These are phyloP conservation scores for Casuarina glauca DNA, from an alignment of 306 rosid genomes.

Conservation along the genomic window DNA sequence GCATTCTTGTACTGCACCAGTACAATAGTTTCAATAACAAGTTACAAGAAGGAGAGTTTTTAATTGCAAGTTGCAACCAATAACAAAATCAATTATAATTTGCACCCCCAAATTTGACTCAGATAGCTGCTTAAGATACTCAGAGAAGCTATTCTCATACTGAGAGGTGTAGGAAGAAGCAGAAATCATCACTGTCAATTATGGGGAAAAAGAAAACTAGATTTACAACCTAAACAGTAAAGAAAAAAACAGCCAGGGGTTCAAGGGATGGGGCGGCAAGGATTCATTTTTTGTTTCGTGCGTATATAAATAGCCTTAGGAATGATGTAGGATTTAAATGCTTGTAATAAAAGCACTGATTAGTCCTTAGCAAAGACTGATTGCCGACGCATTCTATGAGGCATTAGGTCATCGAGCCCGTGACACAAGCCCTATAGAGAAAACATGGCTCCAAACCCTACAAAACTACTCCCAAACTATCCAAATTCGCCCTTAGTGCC, in stretches of 20 bases:
- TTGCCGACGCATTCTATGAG: too few relatives aligned
- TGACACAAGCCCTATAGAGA: too few relatives aligned
- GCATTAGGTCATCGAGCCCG: too few relatives aligned
- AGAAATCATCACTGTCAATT: background rate
- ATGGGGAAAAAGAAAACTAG: background rate
- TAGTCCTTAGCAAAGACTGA: too few relatives aligned
- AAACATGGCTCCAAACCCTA: too few relatives aligned
- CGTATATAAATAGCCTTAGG: too few relatives aligned
- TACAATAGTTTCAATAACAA: background rate
- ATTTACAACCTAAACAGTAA: background rate
- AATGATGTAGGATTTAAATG: too few relatives aligned
- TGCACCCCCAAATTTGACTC: background rate
- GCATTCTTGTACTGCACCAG: constrained; percentile 57
- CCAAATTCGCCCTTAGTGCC: too few relatives aligned
- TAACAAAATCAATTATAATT: background rate
- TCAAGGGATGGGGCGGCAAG: background rate
- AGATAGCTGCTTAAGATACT: background rate
- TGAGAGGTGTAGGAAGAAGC: background rate
- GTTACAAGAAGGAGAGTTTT: background rate
- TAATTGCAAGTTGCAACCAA: background rate
- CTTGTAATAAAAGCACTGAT: too few relatives aligned
- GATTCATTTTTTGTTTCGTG: too few relatives aligned
- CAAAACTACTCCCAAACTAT: too few relatives aligned
- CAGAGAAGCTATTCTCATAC: background rate
- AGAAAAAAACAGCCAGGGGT: background rate